phyloP scores from a whole-genome alignment of 805 yeast species.

The Saccharomycopsis fibuligera region DNA sequence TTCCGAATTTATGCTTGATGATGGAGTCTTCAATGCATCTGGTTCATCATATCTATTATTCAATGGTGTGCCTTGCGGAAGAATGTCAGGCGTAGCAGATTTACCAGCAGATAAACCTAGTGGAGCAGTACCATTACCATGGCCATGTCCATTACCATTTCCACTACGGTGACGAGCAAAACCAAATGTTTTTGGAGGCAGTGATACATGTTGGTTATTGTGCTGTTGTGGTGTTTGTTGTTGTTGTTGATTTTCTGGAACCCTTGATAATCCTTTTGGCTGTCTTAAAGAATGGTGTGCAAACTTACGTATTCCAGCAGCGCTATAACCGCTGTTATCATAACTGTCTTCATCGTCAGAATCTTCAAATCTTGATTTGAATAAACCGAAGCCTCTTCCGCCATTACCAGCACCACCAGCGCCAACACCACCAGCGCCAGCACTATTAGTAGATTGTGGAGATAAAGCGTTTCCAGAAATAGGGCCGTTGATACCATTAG shows the following conservation, averaged over 20 bases:
- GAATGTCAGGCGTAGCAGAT: background rate
- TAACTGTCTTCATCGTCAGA: slow-evolving; percentile 19
- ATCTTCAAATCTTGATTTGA: slow-evolving; percentile 20
- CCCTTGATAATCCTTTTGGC: too few species aligned
- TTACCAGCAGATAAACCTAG: too few species aligned
- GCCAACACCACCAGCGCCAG: background rate
- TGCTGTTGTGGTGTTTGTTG: background rate
- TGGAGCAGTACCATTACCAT: background rate
- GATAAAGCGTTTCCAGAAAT: background rate
- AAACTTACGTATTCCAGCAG: background rate
- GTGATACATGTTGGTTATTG: too few species aligned
- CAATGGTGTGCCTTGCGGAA: background rate
- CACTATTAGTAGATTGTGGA: slow-evolving; percentile 3
- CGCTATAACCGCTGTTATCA: background rate
- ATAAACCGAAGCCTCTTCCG: slow-evolving; percentile 7
- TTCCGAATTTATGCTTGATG: slow-evolving; percentile 20
- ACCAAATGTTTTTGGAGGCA: slow-evolving; percentile 12
- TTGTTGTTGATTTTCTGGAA: background rate
- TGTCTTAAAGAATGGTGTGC: slow-evolving; percentile 7
- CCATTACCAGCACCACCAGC: background rate
- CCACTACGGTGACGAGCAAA: too few species aligned
- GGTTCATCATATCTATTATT: slow-evolving; percentile 6
- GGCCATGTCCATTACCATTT: too few species aligned
- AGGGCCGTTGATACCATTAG: background rate
- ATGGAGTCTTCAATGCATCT: slow-evolving; percentile 18